These are phyloP conservation scores for Diddensiella transvaalensis DNA, from an alignment of 805 yeast genomes.

Conservation along the genomic window DNA sequence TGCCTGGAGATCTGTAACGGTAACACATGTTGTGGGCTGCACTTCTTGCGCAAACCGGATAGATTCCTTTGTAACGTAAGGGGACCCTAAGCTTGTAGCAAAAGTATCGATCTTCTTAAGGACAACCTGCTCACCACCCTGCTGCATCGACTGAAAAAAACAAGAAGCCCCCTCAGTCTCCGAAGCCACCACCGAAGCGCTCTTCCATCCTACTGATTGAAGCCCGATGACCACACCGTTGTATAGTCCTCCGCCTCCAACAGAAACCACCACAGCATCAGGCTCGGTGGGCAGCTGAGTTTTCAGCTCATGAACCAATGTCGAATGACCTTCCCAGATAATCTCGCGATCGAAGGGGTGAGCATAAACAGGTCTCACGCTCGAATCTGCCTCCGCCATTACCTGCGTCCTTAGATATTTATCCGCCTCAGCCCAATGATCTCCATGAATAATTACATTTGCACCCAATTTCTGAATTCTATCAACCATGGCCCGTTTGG, in stretches of 20 bases:
- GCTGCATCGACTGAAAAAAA: slow-evolving; percentile 42
- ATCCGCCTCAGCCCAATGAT: slow-evolving; percentile 77
- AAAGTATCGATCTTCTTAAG: slow-evolving; percentile 43
- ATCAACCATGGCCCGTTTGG: slow-evolving; percentile 44
- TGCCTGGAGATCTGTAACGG: slow-evolving; percentile 53
- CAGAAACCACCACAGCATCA: slow-evolving; percentile 80
- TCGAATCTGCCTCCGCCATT: slow-evolving; percentile 51
- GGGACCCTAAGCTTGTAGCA: slow-evolving; percentile 60
- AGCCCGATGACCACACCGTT: slow-evolving; percentile 80
- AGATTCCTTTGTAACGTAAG: slow-evolving; percentile 46
- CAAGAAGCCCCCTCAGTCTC: slow-evolving; percentile 66
- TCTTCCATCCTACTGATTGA: slow-evolving; percentile 47
- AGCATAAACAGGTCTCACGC: slow-evolving; percentile 71
- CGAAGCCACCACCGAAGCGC: slow-evolving; percentile 42
- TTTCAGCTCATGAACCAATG: slow-evolving; percentile 79
- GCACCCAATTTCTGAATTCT: slow-evolving; percentile 50
- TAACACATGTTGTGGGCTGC: slow-evolving; percentile 39
- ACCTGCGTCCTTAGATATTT: slow-evolving; percentile 64
- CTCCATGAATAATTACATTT: slow-evolving; percentile 52
- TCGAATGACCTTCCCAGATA: slow-evolving; percentile 94
- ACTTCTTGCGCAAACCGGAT: slow-evolving; percentile 37
- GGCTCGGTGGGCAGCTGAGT: slow-evolving; percentile 57
- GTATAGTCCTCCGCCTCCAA: slow-evolving; percentile 91
- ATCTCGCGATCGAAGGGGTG: slow-evolving; percentile 93
- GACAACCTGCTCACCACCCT: slow-evolving; percentile 39